Evolutionary conservation across 1,284 basidiomycete species (phyloP), one percentile per base, ranked within the genome.

Genomic region (Schizophyllum commune): DNA sequence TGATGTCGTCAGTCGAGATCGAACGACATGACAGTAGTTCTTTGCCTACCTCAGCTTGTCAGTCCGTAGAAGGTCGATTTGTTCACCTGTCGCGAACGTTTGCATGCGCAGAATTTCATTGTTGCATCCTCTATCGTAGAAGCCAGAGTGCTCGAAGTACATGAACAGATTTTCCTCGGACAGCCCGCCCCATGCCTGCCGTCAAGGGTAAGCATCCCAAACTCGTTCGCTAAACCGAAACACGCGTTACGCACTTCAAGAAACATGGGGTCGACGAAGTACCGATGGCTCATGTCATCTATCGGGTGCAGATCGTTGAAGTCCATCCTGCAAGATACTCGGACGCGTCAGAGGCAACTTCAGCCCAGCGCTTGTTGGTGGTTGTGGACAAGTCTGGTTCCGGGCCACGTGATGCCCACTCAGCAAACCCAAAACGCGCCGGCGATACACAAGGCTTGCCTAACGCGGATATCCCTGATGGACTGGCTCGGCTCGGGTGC

Each of bases 101-200:
- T 94, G 92, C 92, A 94, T 94, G 67, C 91, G 86, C 55, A 94
- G 76, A 32, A 91, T 85, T 69, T 93, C 89, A 71, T 94, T 94
- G 72, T 89, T 94, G 72, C 91, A 92, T 73, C 91, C 86, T 71
- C 91, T 91, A 75, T 94, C 92, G 72, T 92, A 94, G 76, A 93
- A 93, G 84, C 92, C 92, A 17, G 90, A 92, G 1, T 83, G 83
- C 17, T 87, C 79, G 70, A 94, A 94, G 75, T 94, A 94, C 60
- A 93, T 90, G 65, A 94, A 86, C 53, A 91, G 90, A 69, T 90
- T 92, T 63, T 88, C 83, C 13, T 79, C 72, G 3, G 86, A 87
- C 65, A 92, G 79, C 8, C 87, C 87, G 15, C 90, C 90, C 66
- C 90, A 84, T 21, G 86, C 89, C 84, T 89, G 72, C 17, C 52